Evolutionary conservation across 331 rosid genomes (phyloP).

Genomic region (Acacia concinna): DNA sequence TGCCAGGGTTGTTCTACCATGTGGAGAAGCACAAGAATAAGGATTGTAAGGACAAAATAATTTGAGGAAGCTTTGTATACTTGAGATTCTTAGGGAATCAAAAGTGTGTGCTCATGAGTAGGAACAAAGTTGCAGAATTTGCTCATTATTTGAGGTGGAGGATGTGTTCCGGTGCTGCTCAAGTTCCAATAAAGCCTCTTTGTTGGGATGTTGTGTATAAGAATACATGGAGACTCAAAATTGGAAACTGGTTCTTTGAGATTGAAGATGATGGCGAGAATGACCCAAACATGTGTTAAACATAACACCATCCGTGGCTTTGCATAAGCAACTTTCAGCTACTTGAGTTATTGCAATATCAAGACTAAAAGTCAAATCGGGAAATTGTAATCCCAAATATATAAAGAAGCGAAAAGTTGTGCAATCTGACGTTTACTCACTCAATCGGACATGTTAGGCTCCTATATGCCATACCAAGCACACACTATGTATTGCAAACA

Average conservation of each 20-base stretch:
- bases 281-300: neutral
- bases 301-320: too few relatives aligned
- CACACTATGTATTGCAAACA: too few relatives aligned
- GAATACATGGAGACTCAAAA: neutral
- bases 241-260: neutral
- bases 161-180: neutral
- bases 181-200: neutral
- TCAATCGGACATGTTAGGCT: too few relatives aligned
- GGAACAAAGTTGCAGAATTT: neutral
- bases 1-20: neutral
- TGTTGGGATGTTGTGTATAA: neutral
- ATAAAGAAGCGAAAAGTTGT: too few relatives aligned
- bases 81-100: neutral
- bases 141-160: accelerated
- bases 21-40: neutral
- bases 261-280: neutral
- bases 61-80: neutral
- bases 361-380: too few relatives aligned
- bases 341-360: too few relatives aligned
- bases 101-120: neutral
- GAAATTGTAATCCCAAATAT: too few relatives aligned
- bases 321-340: too few relatives aligned
- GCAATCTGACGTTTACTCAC: too few relatives aligned
- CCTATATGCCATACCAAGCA: too few relatives aligned
- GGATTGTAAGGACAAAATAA: neutral